Conservation (phyloP, 2,329 filamentous ascomycete species). For the Teratosphaeria zuluensis region DNA sequence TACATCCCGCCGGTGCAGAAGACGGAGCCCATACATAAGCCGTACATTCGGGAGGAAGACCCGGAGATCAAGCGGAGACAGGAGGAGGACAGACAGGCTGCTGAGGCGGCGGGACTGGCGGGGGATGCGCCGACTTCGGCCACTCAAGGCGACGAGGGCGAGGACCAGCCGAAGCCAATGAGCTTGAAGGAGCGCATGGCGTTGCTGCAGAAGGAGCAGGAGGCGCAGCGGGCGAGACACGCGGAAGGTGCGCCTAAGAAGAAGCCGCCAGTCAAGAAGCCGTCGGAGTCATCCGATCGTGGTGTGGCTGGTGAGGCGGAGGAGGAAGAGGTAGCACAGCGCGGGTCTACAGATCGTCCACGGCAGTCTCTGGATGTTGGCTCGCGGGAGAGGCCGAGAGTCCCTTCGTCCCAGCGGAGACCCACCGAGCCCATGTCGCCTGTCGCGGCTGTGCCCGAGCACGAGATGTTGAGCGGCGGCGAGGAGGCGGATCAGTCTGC, state of each 20-base stretch:
- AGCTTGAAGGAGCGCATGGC: constrained; percentile 94
- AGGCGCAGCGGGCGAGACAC: constrained; percentile 76
- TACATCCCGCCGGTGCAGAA: constrained; percentile 73
- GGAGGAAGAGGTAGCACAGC: constrained; percentile 18
- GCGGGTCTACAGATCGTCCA: constrained; percentile 19
- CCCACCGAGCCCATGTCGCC: constrained; percentile 30
- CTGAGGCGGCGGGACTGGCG: constrained; percentile 56
- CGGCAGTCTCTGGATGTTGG: constrained; percentile 30
- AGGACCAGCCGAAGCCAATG: constrained; percentile 82
- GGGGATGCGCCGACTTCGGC: constrained; percentile 30
- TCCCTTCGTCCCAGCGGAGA: constrained; percentile 26
- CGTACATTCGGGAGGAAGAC: constrained; percentile 83
- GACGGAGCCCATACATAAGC: constrained; percentile 54
- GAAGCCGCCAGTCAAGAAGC: constrained; percentile 54
- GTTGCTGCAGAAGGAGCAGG: constrained; percentile 82
- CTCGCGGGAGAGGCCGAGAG: constrained; percentile 24
- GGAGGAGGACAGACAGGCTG: constrained; percentile 55
- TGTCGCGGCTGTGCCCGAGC: constrained; percentile 28
- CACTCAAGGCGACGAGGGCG: constrained; percentile 43
- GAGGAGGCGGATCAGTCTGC: constrained; percentile 59
- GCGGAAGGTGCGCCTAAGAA: constrained; percentile 76
- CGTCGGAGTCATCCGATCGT: constrained; percentile 37
- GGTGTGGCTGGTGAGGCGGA: constrained; percentile 26
- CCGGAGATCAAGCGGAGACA: constrained; percentile 54
- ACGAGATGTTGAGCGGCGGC: constrained; percentile 50